Base-by-base conservation (phyloP, 805 yeast genomes). In the Saccharomycopsis capsularis region DNA sequence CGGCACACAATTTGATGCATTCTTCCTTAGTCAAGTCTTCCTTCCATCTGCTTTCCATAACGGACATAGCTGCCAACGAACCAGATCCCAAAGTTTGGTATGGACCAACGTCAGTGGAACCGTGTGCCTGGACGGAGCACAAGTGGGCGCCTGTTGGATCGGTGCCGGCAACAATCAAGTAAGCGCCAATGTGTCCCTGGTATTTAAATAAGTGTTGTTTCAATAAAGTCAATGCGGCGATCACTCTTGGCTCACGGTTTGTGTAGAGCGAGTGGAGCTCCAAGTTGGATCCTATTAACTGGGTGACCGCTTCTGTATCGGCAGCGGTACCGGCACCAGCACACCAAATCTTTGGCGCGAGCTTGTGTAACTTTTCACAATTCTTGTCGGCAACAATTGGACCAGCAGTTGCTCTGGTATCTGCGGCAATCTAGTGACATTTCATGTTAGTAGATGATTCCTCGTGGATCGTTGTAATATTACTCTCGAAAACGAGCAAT, bases 291-390 rank as follows among this genome's bases (percentile, higher is more conserved):
- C 88, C 79, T 57, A 89, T 89, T 62, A 93, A 74, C 66, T 89
- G 96, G 3, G 99, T 93, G 36, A 93, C 98, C 81, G 89, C 88
- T 66, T 93, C 98, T 11, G 97, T 93, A 65, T 93, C 99, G 5
- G 99, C 98, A 27, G 99, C 99, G n/a, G 99, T 93, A 66, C 99
- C 99, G 2, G 99, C 99, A 61, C 99, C 99, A 46, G 99, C 99
- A 80, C 99, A 91, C 97, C 97, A 91, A 63, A 90, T 89, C 61
- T 76, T 78, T 7, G 97, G 96, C 4, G 96, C 77, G 56, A 90
- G 74, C 58, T 95, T 71, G 68, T 91, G 97, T 56, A 93, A 74
- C 68, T 91, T 91, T 63, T 89, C 96, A 74, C 97, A 90, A 71
- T 93, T 93, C 73, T 93, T 93, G 69, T 93, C 98, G 5, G 99